Evolutionary conservation across 2,329 filamentous ascomycete species (phyloP).

Genomic region (Pyricularia sp.): DNA sequence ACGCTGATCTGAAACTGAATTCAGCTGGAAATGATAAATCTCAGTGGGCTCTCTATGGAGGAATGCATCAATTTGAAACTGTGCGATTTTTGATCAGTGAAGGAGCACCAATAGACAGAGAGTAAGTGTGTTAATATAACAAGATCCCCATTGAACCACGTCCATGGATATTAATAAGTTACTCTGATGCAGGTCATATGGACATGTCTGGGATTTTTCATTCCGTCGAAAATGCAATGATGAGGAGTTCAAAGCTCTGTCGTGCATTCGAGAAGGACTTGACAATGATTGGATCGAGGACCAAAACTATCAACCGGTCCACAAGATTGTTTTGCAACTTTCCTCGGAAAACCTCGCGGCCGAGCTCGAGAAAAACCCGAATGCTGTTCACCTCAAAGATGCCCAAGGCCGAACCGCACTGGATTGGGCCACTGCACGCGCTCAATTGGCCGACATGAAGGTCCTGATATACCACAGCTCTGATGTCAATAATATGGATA

Average conservation of each 20-base stretch:
- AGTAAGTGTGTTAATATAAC: not conserved
- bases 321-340: not conserved
- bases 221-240: not conserved
- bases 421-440: not conserved
- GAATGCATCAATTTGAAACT: constrained; percentile 1
- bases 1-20: not conserved
- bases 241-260: not conserved
- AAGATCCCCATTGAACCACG: not conserved
- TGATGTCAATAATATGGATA: not conserved
- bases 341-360: not conserved
- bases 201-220: not conserved
- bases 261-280: not conserved
- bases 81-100: not conserved
- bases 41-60: not conserved
- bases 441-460: not conserved
- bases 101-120: not conserved
- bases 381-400: not conserved
- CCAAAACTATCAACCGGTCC: not conserved
- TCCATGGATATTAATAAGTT: not conserved
- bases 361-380: constrained; percentile 1
- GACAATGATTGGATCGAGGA: not conserved
- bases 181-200: not conserved
- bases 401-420: not conserved
- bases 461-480: not conserved
- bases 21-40: not conserved